Percentiles rank a stretch among this genome's conserved stretches.
phyloP scores from a whole-genome alignment of 805 yeast genomes.

The Brettanomyces bruxellensis region DNA sequence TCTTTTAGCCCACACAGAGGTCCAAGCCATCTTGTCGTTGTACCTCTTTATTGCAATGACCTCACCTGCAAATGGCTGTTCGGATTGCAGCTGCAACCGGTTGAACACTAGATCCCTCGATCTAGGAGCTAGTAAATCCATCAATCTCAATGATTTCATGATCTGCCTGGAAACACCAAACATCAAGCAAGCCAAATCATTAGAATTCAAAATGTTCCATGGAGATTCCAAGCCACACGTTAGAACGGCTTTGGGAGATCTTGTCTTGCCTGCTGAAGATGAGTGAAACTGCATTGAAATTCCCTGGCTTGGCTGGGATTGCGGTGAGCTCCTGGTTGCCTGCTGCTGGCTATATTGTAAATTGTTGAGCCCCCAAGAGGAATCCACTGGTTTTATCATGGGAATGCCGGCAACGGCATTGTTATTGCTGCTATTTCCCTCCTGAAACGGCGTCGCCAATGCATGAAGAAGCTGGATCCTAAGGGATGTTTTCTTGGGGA shows the following conservation, averaged over 20 bases:
- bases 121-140: constrained; percentile 73
- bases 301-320: constrained; percentile 1
- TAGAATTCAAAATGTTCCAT: constrained; percentile 75
- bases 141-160: constrained; percentile 50
- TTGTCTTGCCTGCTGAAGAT: constrained; percentile 58
- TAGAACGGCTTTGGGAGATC: constrained; percentile 74
- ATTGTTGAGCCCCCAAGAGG: constrained; percentile 6
- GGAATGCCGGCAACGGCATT: constrained; percentile 18
- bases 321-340: constrained; percentile 26
- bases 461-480: constrained; percentile 47
- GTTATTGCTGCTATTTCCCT: constrained; percentile 18
- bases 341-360: constrained; percentile 13
- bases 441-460: constrained; percentile 58
- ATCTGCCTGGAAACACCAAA: constrained; percentile 71
- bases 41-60: constrained; percentile 70
- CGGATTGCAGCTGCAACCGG: constrained; percentile 34
- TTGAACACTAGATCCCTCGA: constrained; percentile 62
- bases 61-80: constrained; percentile 71
- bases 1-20: constrained; percentile 84
- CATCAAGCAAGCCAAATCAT: constrained; percentile 81
- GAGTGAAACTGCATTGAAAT: constrained; percentile 37
- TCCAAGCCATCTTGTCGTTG: constrained; percentile 64
- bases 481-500: constrained; percentile 31
- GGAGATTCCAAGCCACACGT: constrained; percentile 70
- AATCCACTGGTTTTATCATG: constrained; percentile 14